Evolutionary conservation across 768 basidiomycete genomes (phyloP), one percentile per base, ranked within the genome.

Genomic region (Termitomyces sp.): DNA sequence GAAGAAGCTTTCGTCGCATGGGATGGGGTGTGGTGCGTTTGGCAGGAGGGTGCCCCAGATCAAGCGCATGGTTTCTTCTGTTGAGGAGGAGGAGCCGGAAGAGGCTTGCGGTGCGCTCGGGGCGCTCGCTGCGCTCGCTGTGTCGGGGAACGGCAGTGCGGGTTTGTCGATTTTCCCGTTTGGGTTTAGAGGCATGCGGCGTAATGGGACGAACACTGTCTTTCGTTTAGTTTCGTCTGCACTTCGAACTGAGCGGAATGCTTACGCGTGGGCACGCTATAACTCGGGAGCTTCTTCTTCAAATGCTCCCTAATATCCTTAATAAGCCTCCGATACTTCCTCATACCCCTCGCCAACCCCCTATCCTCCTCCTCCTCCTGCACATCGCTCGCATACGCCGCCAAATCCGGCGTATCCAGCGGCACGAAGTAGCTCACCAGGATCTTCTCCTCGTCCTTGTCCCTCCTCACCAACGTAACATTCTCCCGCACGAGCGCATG

Each of bases 151-250:
- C 12, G 97, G 97, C 49, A 99, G 84, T 0, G 93, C 91, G 0
- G 97, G 96, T 70, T 98, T 99, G 78, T 99, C 97, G 71, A 99
- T 89, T 76, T 99, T 99, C 62, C 97, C 97, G 70, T 98, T 99
- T 7, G 97, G 97, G 67, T 98, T 99, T 53, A 99, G 83, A 20
- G 97, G 97, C 91, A 99, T 96, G 57, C 94, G 89, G 53, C 82
- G 83, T 30, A 99, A 82, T 0, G 97, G 97, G 33, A 99, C 93
- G 63, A 98, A 95, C 26, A 98, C 96, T 92, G 69, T 12, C n/a
- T n/a, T n/a, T n/a, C n/a, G n/a, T n/a, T 46, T 59, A 53, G 44
- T 36, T 23, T 23, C 18, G 20, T 59, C 36, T 33, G 41, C n/a
- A 33, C 50, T 26, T 46, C 26, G 44, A 61, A 50, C 38, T 52